Percentiles rank a stretch among this genome's conserved stretches.
phyloP scores from a whole-genome alignment of 2,329 filamentous ascomycete species.

The Verticillium dahliae region DNA sequence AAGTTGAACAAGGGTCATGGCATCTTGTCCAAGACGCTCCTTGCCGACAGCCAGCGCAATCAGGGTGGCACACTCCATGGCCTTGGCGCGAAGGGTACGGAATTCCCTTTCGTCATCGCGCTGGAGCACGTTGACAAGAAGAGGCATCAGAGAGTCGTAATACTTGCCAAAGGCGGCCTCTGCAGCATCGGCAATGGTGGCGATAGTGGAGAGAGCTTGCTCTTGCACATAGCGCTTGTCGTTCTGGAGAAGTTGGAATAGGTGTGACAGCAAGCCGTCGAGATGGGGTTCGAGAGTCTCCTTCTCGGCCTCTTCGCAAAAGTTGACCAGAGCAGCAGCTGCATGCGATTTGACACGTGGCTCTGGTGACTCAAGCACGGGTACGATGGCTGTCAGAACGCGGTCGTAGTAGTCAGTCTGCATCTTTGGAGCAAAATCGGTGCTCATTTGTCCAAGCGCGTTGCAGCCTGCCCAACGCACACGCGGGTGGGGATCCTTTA shows the following conservation, averaged over 20 bases:
- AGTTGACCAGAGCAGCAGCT: constrained; percentile 96
- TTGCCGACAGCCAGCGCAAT: constrained; percentile 94
- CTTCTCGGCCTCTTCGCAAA: constrained; percentile 97
- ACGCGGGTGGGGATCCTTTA: constrained; percentile 84
- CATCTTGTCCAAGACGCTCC: constrained; percentile 82
- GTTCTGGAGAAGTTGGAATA: constrained; percentile 83
- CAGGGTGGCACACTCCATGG: constrained; percentile 97
- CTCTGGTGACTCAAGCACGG: constrained; percentile 83
- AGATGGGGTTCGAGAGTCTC: constrained; percentile 86
- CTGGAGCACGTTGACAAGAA: constrained; percentile 82
- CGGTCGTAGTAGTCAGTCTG: constrained; percentile 89
- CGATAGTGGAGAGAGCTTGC: constrained; percentile 94
- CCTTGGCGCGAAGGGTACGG: constrained; percentile 85
- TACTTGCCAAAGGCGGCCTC: constrained; percentile 93
- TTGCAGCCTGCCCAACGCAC: constrained; percentile 98
- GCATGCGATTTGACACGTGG: constrained; percentile 94
- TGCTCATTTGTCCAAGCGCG: constrained; percentile 98
- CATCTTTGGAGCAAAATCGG: constrained; percentile 97
- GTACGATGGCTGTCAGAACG: constrained; percentile 85
- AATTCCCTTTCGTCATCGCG: constrained; percentile 93
- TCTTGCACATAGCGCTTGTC: constrained; percentile 96
- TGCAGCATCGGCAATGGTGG: constrained; percentile 96
- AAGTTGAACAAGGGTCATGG: constrained; percentile 78
- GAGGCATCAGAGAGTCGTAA: constrained; percentile 92
- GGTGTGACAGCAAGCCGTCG: constrained; percentile 74